phyloP scores from a whole-genome alignment of 768 basidiomycete species.

The Tylopilus cervinicoccineus region DNA sequence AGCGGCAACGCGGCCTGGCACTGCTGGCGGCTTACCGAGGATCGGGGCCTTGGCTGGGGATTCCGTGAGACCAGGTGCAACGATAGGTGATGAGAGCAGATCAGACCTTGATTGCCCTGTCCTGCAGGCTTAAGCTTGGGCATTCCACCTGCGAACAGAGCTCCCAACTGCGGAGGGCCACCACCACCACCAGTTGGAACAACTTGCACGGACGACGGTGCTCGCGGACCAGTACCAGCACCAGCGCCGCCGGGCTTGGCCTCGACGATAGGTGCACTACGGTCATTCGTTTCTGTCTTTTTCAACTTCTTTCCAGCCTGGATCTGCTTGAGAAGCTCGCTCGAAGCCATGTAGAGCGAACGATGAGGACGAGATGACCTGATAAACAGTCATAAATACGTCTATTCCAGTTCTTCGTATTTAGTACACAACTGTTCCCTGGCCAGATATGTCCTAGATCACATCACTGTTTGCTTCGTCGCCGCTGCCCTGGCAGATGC shows the following conservation, averaged over 20 bases:
- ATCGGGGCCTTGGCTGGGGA: conserved; percentile 54
- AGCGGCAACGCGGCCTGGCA: conserved; percentile 49
- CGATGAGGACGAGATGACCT: background rate
- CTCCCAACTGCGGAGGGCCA: conserved; percentile 79
- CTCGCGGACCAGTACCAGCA: conserved; percentile 32
- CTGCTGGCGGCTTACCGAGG: conserved; percentile 62
- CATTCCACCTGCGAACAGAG: conserved; percentile 87
- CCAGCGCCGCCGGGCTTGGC: conserved; percentile 40
- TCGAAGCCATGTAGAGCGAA: conserved; percentile 55
- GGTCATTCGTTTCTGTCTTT: conserved; percentile 80
- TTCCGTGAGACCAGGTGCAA: conserved; percentile 9
- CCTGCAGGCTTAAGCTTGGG: conserved; percentile 87
- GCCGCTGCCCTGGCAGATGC: no score
- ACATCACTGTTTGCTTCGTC: no score
- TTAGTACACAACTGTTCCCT: no score
- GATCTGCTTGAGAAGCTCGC: conserved; percentile 74
- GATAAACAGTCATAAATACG: conserved; percentile 19
- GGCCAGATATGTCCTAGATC: no score
- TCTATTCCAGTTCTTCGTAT: no score
- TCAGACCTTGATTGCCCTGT: conserved; percentile 51
- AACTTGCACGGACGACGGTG: conserved; percentile 17
- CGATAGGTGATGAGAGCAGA: conserved; percentile 4
- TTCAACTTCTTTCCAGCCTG: conserved; percentile 79
- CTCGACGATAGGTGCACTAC: conserved; percentile 66
- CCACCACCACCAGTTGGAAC: conserved; percentile 36